Evolutionary conservation across 441 rosid genomes (phyloP).

Genomic region (Bocquillonia castaneifolia): DNA sequence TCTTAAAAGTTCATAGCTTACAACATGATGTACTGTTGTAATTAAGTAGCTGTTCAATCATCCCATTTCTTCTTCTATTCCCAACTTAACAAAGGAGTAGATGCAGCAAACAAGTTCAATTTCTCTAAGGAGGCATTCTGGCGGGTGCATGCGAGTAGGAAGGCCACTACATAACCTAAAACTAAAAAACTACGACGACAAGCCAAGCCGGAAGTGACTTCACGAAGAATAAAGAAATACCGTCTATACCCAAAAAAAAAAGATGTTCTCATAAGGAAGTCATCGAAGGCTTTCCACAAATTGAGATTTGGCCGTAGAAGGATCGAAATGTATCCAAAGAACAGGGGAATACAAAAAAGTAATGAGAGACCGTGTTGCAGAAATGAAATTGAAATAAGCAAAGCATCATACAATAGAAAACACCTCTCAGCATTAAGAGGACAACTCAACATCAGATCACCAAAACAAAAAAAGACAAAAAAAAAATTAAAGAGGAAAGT

Average conservation of each 20-base stretch:
- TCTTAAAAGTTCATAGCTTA: background rate
- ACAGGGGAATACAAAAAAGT: slow-evolving; percentile 17
- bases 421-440: background rate
- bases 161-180: no score
- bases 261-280: slow-evolving; percentile 21
- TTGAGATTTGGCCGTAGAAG: slow-evolving; percentile 23
- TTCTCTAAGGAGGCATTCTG: no score
- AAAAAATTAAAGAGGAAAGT: no score
- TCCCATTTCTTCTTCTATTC: background rate
- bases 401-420: background rate
- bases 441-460: no score
- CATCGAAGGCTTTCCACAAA: slow-evolving; percentile 24
- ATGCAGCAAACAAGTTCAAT: no score
- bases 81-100: no score
- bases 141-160: no score
- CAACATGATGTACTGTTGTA: background rate
- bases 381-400: background rate
- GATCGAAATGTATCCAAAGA: slow-evolving; percentile 16
- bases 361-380: slow-evolving; percentile 12
- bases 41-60: background rate
- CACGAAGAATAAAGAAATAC: background rate
- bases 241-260: slow-evolving; percentile 18
- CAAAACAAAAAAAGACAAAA: no score
- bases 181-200: no score
- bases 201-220: no score